Conservation (phyloP, 305 asterid species). For the Coffea humblotiana region DNA sequence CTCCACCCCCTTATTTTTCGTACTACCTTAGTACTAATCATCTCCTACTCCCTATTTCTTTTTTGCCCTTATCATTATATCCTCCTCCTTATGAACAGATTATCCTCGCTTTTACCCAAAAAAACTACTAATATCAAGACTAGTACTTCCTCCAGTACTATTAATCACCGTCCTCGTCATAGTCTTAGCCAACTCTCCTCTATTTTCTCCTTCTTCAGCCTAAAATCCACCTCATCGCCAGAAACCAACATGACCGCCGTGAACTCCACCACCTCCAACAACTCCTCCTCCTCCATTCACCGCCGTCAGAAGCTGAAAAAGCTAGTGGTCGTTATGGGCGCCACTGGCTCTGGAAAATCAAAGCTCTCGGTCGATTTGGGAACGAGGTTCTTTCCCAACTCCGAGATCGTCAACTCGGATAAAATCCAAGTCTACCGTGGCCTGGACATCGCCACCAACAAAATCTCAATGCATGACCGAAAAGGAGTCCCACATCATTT, state of each 20-base stretch:
- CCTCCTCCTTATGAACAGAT: slow-evolving; percentile 39
- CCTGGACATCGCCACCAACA: slow-evolving; percentile 75
- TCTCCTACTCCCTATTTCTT: not conserved
- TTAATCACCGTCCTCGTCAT: not conserved
- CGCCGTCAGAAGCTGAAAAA: slow-evolving; percentile 36
- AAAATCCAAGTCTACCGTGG: slow-evolving; percentile 75
- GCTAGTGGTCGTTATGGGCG: slow-evolving; percentile 73
- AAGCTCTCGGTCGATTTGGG: slow-evolving; percentile 74
- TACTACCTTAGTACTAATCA: not conserved
- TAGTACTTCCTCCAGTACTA: not conserved
- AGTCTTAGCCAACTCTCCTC: slow-evolving; percentile 19
- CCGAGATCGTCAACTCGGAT: slow-evolving; percentile 83
- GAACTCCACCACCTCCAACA: not conserved
- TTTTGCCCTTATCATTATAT: not conserved
- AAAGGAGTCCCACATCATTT: slow-evolving; percentile 63
- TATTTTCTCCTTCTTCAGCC: slow-evolving; percentile 12
- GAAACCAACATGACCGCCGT: slow-evolving; percentile 19
- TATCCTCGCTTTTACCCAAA: slow-evolving; percentile 22
- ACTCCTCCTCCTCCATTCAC: slow-evolving; percentile 16
- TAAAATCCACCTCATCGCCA: slow-evolving; percentile 19
- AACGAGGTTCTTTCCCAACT: slow-evolving; percentile 52
- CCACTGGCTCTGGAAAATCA: slow-evolving; percentile 88
- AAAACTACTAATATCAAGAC: slow-evolving; percentile 13
- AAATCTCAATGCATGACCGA: slow-evolving; percentile 55
- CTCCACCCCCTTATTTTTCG: not conserved